These are phyloP conservation scores for Plectranthus barbatus DNA, from an alignment of 257 asterid genomes.

Conservation along the genomic window DNA sequence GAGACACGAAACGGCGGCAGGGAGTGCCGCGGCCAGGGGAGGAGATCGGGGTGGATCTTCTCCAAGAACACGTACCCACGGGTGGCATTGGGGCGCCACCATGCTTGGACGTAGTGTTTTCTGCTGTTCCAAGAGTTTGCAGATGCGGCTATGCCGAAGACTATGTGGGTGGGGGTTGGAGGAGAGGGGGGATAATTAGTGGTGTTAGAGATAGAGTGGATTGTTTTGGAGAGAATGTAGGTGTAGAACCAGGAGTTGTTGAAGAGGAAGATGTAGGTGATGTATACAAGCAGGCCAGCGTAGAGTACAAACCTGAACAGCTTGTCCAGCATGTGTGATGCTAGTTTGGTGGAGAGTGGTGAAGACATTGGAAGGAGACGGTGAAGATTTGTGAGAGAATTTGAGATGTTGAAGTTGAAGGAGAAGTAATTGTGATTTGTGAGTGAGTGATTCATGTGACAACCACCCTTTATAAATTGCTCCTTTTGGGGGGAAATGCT, in stretches of 20 bases:
- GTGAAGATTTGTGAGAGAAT: neutral
- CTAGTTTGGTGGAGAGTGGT: neutral
- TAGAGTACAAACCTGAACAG: slow-evolving; percentile 3
- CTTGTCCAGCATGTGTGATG: neutral
- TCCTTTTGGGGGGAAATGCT: neutral
- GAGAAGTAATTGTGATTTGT: neutral
- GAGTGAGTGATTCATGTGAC: too few relatives aligned
- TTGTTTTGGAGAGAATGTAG: neutral
- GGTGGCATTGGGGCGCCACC: slow-evolving; percentile 47
- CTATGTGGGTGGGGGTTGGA: slow-evolving; percentile 26
- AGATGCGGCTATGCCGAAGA: slow-evolving; percentile 38
- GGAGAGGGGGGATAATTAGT: slow-evolving; percentile 2
- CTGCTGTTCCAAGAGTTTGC: slow-evolving; percentile 23
- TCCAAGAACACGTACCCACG: slow-evolving; percentile 36
- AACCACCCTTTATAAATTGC: slow-evolving; percentile 12
- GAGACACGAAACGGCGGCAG: slow-evolving; percentile 29
- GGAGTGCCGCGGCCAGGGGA: slow-evolving; percentile 25
- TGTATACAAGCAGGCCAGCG: slow-evolving; percentile 9
- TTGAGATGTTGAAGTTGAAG: neutral
- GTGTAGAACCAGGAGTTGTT: neutral
- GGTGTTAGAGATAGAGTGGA: neutral
- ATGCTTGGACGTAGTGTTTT: slow-evolving; percentile 25
- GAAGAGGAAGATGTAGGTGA: slow-evolving; percentile 10
- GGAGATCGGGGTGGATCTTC: slow-evolving; percentile 3
- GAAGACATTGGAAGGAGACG: neutral